phyloP scores from a whole-genome alignment of 371 early-diverging fungal species.

The Mucor circinelloides region DNA sequence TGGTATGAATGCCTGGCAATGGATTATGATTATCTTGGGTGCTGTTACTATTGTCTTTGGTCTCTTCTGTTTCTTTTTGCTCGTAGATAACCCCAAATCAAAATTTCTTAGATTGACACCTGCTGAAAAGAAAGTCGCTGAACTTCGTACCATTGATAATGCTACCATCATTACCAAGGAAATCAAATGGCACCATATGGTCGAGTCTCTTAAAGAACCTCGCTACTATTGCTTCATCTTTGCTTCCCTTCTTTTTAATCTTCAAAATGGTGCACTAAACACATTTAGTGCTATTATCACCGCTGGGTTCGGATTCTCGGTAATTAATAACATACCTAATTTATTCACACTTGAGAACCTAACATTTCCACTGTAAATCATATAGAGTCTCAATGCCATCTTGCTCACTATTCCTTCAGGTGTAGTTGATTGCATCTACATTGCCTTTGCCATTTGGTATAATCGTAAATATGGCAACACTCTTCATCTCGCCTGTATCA shows the following conservation, averaged over 20 bases:
- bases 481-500: slow-evolving; percentile 25
- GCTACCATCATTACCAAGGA: slow-evolving; percentile 12
- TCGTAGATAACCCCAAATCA: slow-evolving; percentile 39
- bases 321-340: slow-evolving; percentile 14
- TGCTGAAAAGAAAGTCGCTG: slow-evolving; percentile 37
- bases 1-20: slow-evolving; percentile 56
- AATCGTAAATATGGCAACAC: slow-evolving; percentile 40
- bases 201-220: slow-evolving; percentile 22
- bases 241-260: slow-evolving; percentile 33
- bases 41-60: slow-evolving; percentile 29
- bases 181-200: slow-evolving; percentile 14
- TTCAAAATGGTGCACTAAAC: slow-evolving; percentile 43
- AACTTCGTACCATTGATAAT: slow-evolving; percentile 30
- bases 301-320: slow-evolving; percentile 42
- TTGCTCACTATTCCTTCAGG: slow-evolving; percentile 46
- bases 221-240: slow-evolving; percentile 27
- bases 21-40: slow-evolving; percentile 51
- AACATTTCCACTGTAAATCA: not conserved
- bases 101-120: slow-evolving; percentile 27
- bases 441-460: slow-evolving; percentile 36
- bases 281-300: slow-evolving; percentile 43
- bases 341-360: not conserved
- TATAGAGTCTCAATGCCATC: slow-evolving; percentile 37
- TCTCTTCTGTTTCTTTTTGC: slow-evolving; percentile 31
- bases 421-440: slow-evolving; percentile 31